Evolutionary conservation across 352 stramenopile species (phyloP).

Genomic region (Phytophthora constricta): DNA sequence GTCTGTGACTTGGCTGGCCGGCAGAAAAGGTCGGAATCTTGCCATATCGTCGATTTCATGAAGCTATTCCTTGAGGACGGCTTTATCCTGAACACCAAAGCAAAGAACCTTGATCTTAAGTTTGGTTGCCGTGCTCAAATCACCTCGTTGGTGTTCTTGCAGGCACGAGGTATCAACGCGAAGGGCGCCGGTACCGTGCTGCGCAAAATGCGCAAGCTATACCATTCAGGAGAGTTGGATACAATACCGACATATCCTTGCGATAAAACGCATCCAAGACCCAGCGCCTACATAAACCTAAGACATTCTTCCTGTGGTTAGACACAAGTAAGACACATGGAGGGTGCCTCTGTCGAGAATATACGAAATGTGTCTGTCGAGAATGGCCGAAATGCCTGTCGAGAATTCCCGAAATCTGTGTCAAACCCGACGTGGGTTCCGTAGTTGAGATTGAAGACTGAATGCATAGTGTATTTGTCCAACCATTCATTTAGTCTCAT

Average conservation of each 20-base stretch:
- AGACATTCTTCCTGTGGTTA: background rate
- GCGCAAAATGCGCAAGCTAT: background rate
- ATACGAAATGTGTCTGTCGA: too few relatives aligned
- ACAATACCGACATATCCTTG: background rate
- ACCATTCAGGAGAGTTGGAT: too few relatives aligned
- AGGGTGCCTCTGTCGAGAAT: too few relatives aligned
- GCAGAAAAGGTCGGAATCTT: slow-evolving; percentile 17
- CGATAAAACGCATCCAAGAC: background rate
- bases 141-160: background rate
- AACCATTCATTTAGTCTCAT: too few relatives aligned
- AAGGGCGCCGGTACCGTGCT: background rate
- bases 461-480: too few relatives aligned
- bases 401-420: too few relatives aligned
- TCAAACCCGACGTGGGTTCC: too few relatives aligned
- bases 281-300: background rate
- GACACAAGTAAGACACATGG: too few relatives aligned
- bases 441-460: too few relatives aligned
- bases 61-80: slow-evolving; percentile 21
- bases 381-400: too few relatives aligned
- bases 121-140: background rate
- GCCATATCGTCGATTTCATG: slow-evolving; percentile 19
- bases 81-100: background rate
- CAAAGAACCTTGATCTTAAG: background rate
- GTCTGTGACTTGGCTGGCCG: background rate
- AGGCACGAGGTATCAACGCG: background rate